Conservation (phyloP, 306 rosid genomes). For the Dalbergia cochinchinensis region DNA sequence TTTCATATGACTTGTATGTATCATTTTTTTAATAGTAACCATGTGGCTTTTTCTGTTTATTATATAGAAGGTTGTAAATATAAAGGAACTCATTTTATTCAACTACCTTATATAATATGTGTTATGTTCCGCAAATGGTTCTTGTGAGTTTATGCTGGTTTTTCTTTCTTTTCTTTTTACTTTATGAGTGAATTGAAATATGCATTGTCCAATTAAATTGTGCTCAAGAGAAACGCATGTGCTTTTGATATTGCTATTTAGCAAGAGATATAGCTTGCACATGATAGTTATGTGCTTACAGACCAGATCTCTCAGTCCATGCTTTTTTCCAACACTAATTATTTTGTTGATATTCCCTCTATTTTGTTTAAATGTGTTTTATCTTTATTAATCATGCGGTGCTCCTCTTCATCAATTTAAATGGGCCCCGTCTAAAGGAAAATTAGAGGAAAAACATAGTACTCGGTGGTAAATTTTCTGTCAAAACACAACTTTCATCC, state of each 20-base stretch:
- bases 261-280: conserved; percentile 3
- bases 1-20: background rate
- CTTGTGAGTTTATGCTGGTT: background rate
- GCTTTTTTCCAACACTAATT: conserved; percentile 6
- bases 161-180: background rate
- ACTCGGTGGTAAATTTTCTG: background rate
- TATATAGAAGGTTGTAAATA: background rate
- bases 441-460: conserved; percentile 20
- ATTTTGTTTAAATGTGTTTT: conserved; percentile 30
- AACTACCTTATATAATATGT: background rate
- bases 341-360: background rate
- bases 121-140: background rate
- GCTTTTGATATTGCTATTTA: conserved; percentile 17
- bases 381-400: conserved; percentile 10
- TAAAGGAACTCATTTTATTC: background rate
- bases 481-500: conserved; percentile 28
- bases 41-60: background rate
- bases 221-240: conserved; percentile 5
- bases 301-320: conserved; percentile 6
- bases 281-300: conserved; percentile 18
- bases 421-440: conserved; percentile 34
- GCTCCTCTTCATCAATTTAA: conserved; percentile 32
- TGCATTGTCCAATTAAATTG: background rate
- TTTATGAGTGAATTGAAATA: background rate
- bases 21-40: background rate